Percentiles rank a stretch among this genome's conserved stretches.
Evolutionary conservation across 139 green algal species (phyloP).

Genomic region (Chlorella ohadii): DNA sequence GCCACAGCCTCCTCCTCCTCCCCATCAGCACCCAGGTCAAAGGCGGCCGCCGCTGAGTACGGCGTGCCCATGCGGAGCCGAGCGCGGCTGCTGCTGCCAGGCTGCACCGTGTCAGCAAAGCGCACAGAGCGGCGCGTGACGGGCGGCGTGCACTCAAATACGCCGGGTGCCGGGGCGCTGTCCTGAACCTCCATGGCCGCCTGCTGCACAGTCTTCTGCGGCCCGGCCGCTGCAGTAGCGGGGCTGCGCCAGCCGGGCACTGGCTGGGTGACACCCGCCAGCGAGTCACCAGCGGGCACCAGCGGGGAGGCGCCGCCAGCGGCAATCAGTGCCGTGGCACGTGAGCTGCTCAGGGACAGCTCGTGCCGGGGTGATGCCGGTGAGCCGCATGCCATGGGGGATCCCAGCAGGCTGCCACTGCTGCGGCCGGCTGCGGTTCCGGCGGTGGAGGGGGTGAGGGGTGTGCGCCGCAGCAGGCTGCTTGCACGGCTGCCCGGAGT

Average conservation of each 20-base stretch:
- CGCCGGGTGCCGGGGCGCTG: neutral
- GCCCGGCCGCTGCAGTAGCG: neutral
- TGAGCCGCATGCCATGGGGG: neutral
- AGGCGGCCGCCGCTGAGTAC: neutral
- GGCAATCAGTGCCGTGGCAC: constrained; percentile 3
- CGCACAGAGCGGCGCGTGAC: constrained; percentile 22
- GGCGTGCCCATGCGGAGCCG: neutral
- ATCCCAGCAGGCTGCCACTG: constrained; percentile 8
- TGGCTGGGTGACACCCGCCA: neutral
- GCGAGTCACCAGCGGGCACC: neutral
- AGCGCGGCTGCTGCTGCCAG: neutral
- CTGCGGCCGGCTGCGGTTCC: neutral
- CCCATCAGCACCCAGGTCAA: neutral
- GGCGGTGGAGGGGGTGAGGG: neutral
- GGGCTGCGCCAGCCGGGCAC: neutral
- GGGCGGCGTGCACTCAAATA: constrained; percentile 10
- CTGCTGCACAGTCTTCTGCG: neutral
- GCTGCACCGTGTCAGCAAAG: constrained; percentile 14
- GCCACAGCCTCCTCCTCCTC: neutral
- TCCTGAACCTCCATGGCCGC: neutral
- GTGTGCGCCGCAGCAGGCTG: constrained; percentile 7
- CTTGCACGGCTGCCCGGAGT: constrained; percentile 20
- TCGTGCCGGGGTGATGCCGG: neutral
- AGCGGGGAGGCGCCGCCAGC: neutral
- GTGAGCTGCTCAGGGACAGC: neutral